These are phyloP conservation scores for Paecilomyces sp. DNA, from an alignment of 2,329 filamentous ascomycete genomes.

Conservation along the genomic window DNA sequence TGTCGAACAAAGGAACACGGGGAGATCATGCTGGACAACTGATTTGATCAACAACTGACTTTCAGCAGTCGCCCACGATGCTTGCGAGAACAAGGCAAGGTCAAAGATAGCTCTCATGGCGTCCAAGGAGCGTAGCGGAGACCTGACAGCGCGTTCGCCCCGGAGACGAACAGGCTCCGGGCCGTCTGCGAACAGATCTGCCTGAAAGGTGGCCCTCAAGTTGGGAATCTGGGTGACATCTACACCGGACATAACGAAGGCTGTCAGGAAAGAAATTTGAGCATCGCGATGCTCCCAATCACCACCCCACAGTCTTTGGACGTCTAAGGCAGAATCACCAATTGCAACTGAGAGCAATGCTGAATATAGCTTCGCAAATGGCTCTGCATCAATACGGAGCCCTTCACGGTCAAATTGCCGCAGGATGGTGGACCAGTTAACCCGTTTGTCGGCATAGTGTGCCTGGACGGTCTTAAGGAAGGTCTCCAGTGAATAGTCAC, in stretches of 20 bases:
- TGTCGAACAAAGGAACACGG: constrained; percentile 45
- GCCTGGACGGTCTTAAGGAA: constrained; percentile 54
- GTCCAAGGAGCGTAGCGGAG: constrained; percentile 81
- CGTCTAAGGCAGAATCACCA: constrained; percentile 61
- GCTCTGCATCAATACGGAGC: constrained; percentile 66
- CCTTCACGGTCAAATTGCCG: constrained; percentile 72
- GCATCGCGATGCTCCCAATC: constrained; percentile 79
- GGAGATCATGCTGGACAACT: constrained; percentile 49
- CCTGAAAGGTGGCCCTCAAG: constrained; percentile 68
- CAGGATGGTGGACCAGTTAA: constrained; percentile 65
- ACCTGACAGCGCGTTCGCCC: constrained; percentile 64
- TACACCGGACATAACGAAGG: constrained; percentile 71
- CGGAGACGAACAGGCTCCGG: constrained; percentile 53
- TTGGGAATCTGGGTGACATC: constrained; percentile 81
- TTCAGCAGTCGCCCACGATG: constrained; percentile 50
- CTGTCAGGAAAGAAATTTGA: constrained; percentile 87
- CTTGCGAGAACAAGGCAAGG: constrained; percentile 53
- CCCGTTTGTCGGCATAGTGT: constrained; percentile 47
- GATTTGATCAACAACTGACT: constrained; percentile 52
- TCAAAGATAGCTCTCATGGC: constrained; percentile 65
- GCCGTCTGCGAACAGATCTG: constrained; percentile 55
- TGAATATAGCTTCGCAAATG: constrained; percentile 76
- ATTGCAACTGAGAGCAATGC: constrained; percentile 66
- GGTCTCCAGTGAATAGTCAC: constrained; percentile 59
- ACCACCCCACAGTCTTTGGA: constrained; percentile 86